Percentiles rank a stretch among this genome's conserved stretches.
These are phyloP conservation scores for Lineolata rhizophorae DNA, from an alignment of 495 filamentous ascomycete genomes.

Conservation along the genomic window DNA sequence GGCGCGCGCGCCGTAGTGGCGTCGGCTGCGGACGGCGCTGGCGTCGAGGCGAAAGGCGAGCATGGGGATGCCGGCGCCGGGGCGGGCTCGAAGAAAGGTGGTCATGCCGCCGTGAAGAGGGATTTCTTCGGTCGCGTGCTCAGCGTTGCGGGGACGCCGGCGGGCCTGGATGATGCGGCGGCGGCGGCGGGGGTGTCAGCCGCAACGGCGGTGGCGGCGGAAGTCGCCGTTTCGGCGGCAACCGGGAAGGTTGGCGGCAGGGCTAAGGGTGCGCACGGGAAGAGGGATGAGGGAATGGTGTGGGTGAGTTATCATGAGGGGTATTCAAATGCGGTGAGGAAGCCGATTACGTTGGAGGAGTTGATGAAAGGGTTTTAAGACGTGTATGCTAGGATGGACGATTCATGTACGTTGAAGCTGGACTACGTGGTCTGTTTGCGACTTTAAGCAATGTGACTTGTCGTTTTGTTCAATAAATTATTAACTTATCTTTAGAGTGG, in stretches of 20 bases:
- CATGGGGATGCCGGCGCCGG: constrained; percentile 12
- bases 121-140: constrained; percentile 82
- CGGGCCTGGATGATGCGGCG: not conserved
- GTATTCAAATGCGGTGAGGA: constrained; percentile 88
- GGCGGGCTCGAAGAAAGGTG: constrained; percentile 13
- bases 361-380: constrained; percentile 47
- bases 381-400: too few species aligned
- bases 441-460: too few species aligned
- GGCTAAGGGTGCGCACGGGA: constrained; percentile 13
- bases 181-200: not conserved
- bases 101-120: constrained; percentile 49
- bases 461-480: too few species aligned
- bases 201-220: not conserved
- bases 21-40: not conserved
- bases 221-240: not conserved
- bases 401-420: too few species aligned
- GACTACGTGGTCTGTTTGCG: too few species aligned
- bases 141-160: constrained; percentile 2
- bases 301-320: constrained; percentile 95
- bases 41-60: constrained; percentile 21
- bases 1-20: too few species aligned
- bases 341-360: constrained; percentile 72
- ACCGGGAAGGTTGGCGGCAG: constrained; percentile 17
- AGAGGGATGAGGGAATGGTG: constrained; percentile 27
- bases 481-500: too few species aligned